Conservation (phyloP, 2,329 filamentous ascomycete genomes). For the Emericellopsis cladophorae region DNA sequence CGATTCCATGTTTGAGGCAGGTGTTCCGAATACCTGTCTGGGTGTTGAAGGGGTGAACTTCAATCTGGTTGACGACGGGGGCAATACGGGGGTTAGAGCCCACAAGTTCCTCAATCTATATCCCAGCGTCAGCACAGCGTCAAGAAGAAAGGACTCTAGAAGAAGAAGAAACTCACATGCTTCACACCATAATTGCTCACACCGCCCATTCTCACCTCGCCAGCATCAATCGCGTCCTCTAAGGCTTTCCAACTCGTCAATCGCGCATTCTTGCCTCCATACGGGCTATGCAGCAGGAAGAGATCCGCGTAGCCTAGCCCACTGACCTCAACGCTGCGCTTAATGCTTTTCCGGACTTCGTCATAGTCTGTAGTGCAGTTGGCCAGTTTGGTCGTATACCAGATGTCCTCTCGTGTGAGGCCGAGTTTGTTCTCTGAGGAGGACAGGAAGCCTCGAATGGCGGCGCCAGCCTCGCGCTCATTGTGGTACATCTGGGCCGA, state of each 20-base stretch:
- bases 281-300: constrained; percentile 69
- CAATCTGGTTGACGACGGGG: constrained; percentile 69
- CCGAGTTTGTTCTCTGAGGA: constrained; percentile 29
- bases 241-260: constrained; percentile 65
- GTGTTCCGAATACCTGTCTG: constrained; percentile 52
- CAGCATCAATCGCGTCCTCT: constrained; percentile 61
- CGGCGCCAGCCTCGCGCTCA: constrained; percentile 55
- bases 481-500: constrained; percentile 50
- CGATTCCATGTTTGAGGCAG: constrained; percentile 53
- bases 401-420: constrained; percentile 55
- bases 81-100: constrained; percentile 44
- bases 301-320: constrained; percentile 67
- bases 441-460: constrained; percentile 46
- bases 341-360: constrained; percentile 53
- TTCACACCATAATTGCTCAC: constrained; percentile 70
- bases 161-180: constrained; percentile 41
- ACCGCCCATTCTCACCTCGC: constrained; percentile 58
- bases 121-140: background rate
- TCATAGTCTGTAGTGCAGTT: constrained; percentile 53
- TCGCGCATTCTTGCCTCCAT: constrained; percentile 56
- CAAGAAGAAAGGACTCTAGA: background rate
- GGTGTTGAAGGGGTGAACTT: constrained; percentile 75
- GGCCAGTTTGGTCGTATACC: constrained; percentile 70
- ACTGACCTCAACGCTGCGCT: constrained; percentile 47
- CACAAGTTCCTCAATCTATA: constrained; percentile 56